These are phyloP conservation scores for Luzula sylvatica DNA, from an alignment of 176 grass and related monocot species.

Conservation along the genomic window DNA sequence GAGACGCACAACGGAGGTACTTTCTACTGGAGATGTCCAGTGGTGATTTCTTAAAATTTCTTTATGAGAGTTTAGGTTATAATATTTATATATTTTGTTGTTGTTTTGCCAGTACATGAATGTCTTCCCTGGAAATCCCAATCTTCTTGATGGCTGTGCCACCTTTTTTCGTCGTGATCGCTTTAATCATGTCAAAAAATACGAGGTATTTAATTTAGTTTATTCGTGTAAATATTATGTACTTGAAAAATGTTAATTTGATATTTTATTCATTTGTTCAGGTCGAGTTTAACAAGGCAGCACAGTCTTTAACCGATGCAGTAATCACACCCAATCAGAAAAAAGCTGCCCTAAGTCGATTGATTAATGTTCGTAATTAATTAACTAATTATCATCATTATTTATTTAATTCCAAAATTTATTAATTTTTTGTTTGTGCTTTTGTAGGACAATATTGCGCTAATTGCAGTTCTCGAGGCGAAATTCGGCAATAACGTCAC, in stretches of 20 bases:
- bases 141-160: conserved; percentile 74
- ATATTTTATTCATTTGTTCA: conserved; percentile 30
- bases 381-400: neutral
- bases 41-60: neutral
- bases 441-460: conserved; percentile 87
- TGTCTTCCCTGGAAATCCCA: conserved; percentile 65
- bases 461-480: conserved; percentile 91
- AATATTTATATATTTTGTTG: neutral
- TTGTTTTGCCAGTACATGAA: conserved; percentile 21
- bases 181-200: conserved; percentile 99
- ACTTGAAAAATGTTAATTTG: conserved; percentile 4
- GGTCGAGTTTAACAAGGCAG: conserved; percentile 99
- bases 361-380: conserved; percentile 54
- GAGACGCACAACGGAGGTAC: conserved; percentile 92
- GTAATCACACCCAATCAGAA: conserved; percentile 77
- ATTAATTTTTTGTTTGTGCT: neutral
- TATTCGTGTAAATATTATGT: neutral
- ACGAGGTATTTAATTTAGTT: conserved; percentile 57
- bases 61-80: neutral
- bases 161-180: conserved; percentile 98
- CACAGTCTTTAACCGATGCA: conserved; percentile 89
- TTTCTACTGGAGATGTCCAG: conserved; percentile 1
- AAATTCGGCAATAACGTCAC: conserved; percentile 73
- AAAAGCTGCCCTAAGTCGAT: conserved; percentile 69
- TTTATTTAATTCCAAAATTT: neutral